phyloP scores from a whole-genome alignment of 345 rosid species.

The Boechera divaricarpa region DNA sequence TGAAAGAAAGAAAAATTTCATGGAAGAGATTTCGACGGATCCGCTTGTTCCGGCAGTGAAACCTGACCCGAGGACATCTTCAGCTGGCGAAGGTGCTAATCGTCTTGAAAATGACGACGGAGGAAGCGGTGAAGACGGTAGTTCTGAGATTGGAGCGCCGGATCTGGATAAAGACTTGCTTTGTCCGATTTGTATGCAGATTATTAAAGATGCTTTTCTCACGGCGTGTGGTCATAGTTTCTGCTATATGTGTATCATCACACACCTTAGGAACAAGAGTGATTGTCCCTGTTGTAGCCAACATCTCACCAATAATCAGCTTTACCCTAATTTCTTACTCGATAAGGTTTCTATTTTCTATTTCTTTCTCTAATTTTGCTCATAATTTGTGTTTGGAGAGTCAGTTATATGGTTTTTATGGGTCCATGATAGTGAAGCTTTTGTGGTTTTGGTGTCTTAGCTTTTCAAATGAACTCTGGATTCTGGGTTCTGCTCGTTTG shows the following conservation, averaged over 20 bases:
- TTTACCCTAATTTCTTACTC: slow-evolving; percentile 87
- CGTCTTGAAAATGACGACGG: slow-evolving; percentile 39
- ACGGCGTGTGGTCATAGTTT: slow-evolving; percentile 97
- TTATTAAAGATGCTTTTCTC: slow-evolving; percentile 93
- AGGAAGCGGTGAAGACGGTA: slow-evolving; percentile 14
- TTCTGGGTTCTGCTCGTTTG: neutral
- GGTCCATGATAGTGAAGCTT: neutral
- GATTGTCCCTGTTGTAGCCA: slow-evolving; percentile 97
- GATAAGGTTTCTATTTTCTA: slow-evolving; percentile 63
- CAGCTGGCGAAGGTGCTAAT: slow-evolving; percentile 33
- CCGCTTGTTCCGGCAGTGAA: slow-evolving; percentile 70
- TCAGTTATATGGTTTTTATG: neutral
- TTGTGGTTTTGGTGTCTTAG: neutral
- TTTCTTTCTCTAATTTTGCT: slow-evolving; percentile 8
- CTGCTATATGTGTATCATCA: slow-evolving; percentile 95
- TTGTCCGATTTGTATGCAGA: slow-evolving; percentile 98
- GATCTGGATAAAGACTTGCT: slow-evolving; percentile 79
- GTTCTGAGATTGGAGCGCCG: slow-evolving; percentile 33
- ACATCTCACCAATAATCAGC: slow-evolving; percentile 74
- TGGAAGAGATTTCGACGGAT: slow-evolving; percentile 59
- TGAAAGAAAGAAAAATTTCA: neutral
- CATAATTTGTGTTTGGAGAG: neutral
- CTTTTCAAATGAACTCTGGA: neutral
- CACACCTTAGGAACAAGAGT: slow-evolving; percentile 88
- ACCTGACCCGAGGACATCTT: slow-evolving; percentile 48